A percentile compares a stretch with the other conserved stretches of the same genome.
These are phyloP conservation scores for Beauveria bassiana DNA, from an alignment of 2,329 filamentous ascomycete genomes.

Conservation along the genomic window DNA sequence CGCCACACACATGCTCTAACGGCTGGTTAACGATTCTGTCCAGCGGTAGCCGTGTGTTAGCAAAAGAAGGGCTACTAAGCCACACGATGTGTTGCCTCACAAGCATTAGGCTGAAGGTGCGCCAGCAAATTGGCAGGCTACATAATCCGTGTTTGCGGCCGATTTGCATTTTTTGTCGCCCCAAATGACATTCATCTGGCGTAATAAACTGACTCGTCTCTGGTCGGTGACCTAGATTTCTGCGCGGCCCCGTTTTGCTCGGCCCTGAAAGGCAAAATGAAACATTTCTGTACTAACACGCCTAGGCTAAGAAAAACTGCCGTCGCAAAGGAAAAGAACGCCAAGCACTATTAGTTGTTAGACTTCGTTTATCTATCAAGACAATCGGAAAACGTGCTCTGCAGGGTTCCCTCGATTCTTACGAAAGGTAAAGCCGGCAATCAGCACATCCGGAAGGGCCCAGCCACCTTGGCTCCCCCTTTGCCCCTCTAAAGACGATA, in stretches of 20 bases:
- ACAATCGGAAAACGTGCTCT: not conserved
- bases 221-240: no score
- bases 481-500: not conserved
- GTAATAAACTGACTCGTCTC: not conserved
- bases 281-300: not conserved
- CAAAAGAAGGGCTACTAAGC: no score
- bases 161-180: no score
- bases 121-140: no score
- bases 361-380: not conserved
- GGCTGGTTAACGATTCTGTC: constrained; percentile 1
- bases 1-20: not conserved
- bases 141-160: no score
- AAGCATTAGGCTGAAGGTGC: no score
- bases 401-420: not conserved
- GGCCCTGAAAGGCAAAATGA: not conserved
- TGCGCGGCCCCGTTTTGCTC: no score
- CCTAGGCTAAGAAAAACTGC: not conserved
- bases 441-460: not conserved
- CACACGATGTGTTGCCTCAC: no score
- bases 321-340: not conserved
- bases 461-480: not conserved
- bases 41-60: not conserved
- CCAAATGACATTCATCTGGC: not conserved
- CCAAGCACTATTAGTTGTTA: not conserved
- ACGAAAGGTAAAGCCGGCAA: not conserved